phyloP scores from a whole-genome alignment of 768 basidiomycete genomes.

The Phlebiopsis flavidoalba region DNA sequence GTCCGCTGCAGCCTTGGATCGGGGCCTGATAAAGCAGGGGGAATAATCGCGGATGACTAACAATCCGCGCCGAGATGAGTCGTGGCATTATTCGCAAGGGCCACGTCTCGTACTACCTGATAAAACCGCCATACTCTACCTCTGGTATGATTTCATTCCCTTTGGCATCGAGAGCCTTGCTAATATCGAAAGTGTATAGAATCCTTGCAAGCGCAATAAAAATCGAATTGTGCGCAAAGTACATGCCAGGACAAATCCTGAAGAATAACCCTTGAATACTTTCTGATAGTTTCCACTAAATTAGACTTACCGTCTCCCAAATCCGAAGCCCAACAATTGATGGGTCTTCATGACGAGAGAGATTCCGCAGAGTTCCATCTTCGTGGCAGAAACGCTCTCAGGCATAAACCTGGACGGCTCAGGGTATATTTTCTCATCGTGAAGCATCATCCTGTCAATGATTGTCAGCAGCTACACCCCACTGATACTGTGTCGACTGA shows the following conservation, averaged over 20 bases:
- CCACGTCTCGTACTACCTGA: conserved; percentile 15
- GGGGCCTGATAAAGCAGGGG: conserved; percentile 15
- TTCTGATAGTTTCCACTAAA: too few species aligned
- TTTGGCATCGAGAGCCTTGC: conserved; percentile 14
- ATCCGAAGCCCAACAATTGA: conserved; percentile 16
- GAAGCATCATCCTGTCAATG: conserved; percentile 23
- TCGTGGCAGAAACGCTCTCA: conserved; percentile 24
- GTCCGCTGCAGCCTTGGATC: conserved; percentile 12
- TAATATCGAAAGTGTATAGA: conserved; percentile 21
- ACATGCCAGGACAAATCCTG: conserved; percentile 26
- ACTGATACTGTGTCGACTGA: neutral
- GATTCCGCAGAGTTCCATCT: conserved; percentile 5
- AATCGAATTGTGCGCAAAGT: conserved; percentile 22
- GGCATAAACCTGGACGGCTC: conserved; percentile 23
- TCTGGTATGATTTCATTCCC: conserved; percentile 20
- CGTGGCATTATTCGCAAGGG: too few species aligned
- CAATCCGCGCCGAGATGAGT: neutral
- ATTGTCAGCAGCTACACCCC: neutral
- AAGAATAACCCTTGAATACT: neutral
- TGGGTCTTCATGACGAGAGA: conserved; percentile 17
- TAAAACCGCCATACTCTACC: conserved; percentile 19
- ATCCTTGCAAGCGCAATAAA: conserved; percentile 22
- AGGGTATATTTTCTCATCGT: conserved; percentile 22
- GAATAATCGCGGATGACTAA: conserved; percentile 8
- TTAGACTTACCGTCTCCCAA: conserved; percentile 16